A percentile compares a stretch with the other conserved stretches of the same genome.
Conservation (phyloP, 768 basidiomycete genomes). For the Rhizopogon sp. region DNA sequence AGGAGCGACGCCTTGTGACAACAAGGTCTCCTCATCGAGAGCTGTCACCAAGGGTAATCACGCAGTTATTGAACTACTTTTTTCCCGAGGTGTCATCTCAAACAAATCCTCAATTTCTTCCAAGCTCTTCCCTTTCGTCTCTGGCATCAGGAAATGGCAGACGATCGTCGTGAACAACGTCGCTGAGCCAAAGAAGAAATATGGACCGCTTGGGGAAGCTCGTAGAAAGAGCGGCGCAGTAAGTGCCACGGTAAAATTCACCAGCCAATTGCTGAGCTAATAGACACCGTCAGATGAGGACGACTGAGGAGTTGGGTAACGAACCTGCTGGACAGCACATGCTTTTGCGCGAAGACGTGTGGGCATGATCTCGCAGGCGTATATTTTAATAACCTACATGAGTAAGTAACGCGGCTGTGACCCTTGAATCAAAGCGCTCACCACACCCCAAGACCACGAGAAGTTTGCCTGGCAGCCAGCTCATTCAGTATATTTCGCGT, state of each 20-base stretch:
- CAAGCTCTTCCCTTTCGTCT: conserved; percentile 39
- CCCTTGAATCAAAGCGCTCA: background rate
- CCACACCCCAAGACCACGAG: background rate
- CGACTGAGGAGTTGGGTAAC: conserved; percentile 5
- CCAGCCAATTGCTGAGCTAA: conserved; percentile 21
- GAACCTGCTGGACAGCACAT: conserved; percentile 39
- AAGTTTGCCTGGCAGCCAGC: background rate
- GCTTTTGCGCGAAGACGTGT: conserved; percentile 39
- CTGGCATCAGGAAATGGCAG: conserved; percentile 38
- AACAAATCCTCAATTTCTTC: conserved; percentile 38
- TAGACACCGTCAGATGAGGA: conserved; percentile 5
- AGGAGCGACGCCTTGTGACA: too few species aligned
- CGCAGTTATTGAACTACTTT: background rate
- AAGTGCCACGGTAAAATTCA: conserved; percentile 41
- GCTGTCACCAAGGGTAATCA: background rate
- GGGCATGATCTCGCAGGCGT: conserved; percentile 44
- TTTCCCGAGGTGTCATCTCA: conserved; percentile 10
- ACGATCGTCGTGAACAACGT: conserved; percentile 31
- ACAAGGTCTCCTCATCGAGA: background rate
- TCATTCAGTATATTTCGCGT: background rate
- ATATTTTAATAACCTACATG: conserved; percentile 30
- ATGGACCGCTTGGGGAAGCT: conserved; percentile 39
- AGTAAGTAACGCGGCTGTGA: background rate
- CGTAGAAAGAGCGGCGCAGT: conserved; percentile 43
- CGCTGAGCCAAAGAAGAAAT: conserved; percentile 41